Evolutionary conservation across 2,329 filamentous ascomycete species (phyloP), one percentile per base, ranked within the genome.

Genomic region (Aspergillus flavus): DNA sequence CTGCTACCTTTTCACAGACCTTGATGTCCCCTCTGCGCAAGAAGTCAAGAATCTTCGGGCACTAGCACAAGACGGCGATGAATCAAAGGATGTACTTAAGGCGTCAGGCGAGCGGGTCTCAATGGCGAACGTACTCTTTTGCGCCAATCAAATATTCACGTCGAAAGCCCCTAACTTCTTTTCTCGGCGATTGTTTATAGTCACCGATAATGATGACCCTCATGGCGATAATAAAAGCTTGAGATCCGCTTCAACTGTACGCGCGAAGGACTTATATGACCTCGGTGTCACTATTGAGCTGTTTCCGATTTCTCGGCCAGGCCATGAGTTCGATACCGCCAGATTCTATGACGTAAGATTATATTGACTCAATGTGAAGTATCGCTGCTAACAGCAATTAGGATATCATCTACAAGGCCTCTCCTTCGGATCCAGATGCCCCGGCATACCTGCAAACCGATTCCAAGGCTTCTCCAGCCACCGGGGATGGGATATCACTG

Each of bases 71-170:
- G 90, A 94, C 39, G 92, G 90, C 36, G 90, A 92, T 52, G 88
- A 91, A 62, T 85, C 87, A 0, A 83, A 88, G 3, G 84, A 89
- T 10, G 80, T 97, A 4, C 80, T 98, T 41, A 84, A 85, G 6
- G 89, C 94, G 1, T 87, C 91, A 0, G 80, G 86, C 4, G 88
- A 94, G 61, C 81, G 84, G 1, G 89, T 91, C 0, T 88, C 89
- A 39, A 96, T 99, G 89, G 88, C 92, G 11, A 96, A 94, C 71
- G 85, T 99, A 2, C 84, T 99, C 1, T 97, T 97, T 75, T 96
- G 94, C 71, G 94, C 93, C 43, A 98, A 98, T 69, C 93, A 97
- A 73, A 91, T 98, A 58, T 97, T 99, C 75, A 97, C 94, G 1
- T 97, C 92, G 3, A 96, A 91, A 75, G 94, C 95, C 0, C 89